Conservation (phyloP, 805 yeast genomes). For the Saturnispora zaruensis region DNA sequence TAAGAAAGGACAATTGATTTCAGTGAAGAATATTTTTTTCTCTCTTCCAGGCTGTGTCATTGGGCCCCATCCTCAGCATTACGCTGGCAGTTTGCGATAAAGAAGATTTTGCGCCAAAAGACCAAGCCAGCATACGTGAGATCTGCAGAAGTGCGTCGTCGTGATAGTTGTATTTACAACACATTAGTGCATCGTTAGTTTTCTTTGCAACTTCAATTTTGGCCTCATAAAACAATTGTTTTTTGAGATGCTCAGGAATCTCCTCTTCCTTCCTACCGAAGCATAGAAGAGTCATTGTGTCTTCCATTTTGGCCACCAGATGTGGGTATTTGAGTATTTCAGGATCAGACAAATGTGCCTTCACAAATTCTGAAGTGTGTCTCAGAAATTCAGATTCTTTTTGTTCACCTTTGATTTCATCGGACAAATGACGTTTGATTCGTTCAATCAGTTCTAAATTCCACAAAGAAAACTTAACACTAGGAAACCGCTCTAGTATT, state of each 20-base stretch:
- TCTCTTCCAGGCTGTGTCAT: not conserved
- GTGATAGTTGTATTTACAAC: not conserved
- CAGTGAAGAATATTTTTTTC: not conserved
- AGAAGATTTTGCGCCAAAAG: conserved; percentile 1
- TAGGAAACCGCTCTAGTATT: not conserved
- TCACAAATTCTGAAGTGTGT: not conserved
- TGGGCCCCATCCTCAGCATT: conserved; percentile 1
- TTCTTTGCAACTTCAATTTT: not conserved
- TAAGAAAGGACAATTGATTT: not conserved
- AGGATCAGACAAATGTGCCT: not conserved
- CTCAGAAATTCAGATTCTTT: not conserved
- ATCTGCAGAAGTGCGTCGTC: not conserved
- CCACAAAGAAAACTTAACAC: not conserved
- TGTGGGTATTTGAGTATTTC: not conserved
- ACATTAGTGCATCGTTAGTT: conserved; percentile 2
- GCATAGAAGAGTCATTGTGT: conserved; percentile 6
- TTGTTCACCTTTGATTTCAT: not conserved
- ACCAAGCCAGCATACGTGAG: conserved; percentile 1
- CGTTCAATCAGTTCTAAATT: conserved; percentile 5
- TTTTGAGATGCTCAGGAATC: conserved; percentile 3
- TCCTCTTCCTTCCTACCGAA: conserved; percentile 6
- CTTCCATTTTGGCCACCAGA: conserved; percentile 1
- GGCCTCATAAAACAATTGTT: not conserved
- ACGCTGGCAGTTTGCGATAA: not conserved
- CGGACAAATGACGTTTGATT: conserved; percentile 1